Evolutionary conservation across 169 alveolate genomes (phyloP), one percentile per base, ranked within the genome.

Genomic region (Eimeria tenella): DNA sequence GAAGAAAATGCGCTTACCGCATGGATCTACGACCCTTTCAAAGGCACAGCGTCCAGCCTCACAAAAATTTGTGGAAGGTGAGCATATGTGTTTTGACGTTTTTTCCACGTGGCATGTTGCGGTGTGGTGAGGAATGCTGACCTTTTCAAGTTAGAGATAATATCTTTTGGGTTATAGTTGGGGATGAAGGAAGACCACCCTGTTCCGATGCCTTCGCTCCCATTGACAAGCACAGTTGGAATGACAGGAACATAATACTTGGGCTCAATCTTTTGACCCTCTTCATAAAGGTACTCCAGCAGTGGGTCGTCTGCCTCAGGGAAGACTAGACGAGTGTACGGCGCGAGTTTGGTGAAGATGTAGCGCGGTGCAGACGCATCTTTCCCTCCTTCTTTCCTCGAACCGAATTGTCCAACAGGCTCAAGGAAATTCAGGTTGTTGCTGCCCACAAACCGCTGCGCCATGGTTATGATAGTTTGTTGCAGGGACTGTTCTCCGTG

Each of bases 171-270:
- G 96, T 99, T 98, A 96, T 97, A 99, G 96, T 98, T 98, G n/a
- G 99, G 99, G 53, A 99, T 97, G 70, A 88, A 95, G 21, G 98
- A 97, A 17, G 98, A 96, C 98, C 99, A 99, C 0, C 99, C 99
- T 21, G 99, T 99, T 49, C 99, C 99, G 25, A 99, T 99, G 68
- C 99, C 99, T 86, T 99, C 99, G 56, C 99, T 98, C 42, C 99
- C 99, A 96, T 99, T 99, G 63, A 99, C 98, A 19, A 99, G 97
- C 52, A 98, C 98, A 97, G 99, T 97, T 21, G 99, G 99, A 19
- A 99, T 96, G 53, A 99, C 98, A 13, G 99, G 99, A 0, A 98
- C 97, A 96, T 99, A 99, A 97, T 98, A 99, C 73, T 97, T 98
- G 52, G 99, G 99, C 94, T 99, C 99, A 56, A 99, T 99, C 75